phyloP scores from a whole-genome alignment of 805 yeast species.

The Maudiozyma barnettii region DNA sequence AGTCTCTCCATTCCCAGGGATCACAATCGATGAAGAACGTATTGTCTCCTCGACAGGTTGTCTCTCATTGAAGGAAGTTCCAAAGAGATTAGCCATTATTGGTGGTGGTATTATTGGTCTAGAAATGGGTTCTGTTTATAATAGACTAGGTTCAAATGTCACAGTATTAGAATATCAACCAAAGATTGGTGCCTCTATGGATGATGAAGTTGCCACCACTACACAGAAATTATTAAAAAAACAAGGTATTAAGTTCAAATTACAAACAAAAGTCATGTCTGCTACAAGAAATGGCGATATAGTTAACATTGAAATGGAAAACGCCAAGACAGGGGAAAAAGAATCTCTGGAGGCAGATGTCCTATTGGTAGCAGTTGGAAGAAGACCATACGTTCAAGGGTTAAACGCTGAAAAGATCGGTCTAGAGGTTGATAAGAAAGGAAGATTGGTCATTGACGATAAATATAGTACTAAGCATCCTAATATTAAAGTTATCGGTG shows the following conservation, averaged over 20 bases:
- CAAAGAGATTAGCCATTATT: slow-evolving; percentile 83
- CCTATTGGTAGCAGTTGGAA: slow-evolving; percentile 92
- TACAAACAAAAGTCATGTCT: slow-evolving; percentile 80
- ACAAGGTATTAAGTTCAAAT: slow-evolving; percentile 91
- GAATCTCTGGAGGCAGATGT: slow-evolving; percentile 83
- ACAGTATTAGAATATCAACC: slow-evolving; percentile 86
- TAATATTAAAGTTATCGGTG: slow-evolving; percentile 96
- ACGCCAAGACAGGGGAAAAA: slow-evolving; percentile 75
- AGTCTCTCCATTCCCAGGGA: slow-evolving; percentile 98
- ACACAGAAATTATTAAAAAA: slow-evolving; percentile 84
- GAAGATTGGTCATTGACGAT: slow-evolving; percentile 88
- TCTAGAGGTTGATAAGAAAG: slow-evolving; percentile 82
- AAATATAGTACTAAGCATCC: slow-evolving; percentile 87
- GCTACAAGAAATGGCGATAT: slow-evolving; percentile 84
- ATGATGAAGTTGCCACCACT: slow-evolving; percentile 83
- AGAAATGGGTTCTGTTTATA: slow-evolving; percentile 98
- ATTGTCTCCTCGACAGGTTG: slow-evolving; percentile 95
- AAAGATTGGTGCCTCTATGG: slow-evolving; percentile 98
- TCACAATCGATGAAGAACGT: slow-evolving; percentile 91
- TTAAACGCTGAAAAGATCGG: slow-evolving; percentile 83
- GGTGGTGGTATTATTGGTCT: slow-evolving; percentile 99
- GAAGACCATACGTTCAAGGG: slow-evolving; percentile 93
- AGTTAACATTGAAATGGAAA: slow-evolving; percentile 82
- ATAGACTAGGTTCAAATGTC: slow-evolving; percentile 91
- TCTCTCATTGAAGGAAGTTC: slow-evolving; percentile 73